These are phyloP conservation scores for Leptographium procerum DNA, from an alignment of 2,329 filamentous ascomycete genomes.

Conservation along the genomic window DNA sequence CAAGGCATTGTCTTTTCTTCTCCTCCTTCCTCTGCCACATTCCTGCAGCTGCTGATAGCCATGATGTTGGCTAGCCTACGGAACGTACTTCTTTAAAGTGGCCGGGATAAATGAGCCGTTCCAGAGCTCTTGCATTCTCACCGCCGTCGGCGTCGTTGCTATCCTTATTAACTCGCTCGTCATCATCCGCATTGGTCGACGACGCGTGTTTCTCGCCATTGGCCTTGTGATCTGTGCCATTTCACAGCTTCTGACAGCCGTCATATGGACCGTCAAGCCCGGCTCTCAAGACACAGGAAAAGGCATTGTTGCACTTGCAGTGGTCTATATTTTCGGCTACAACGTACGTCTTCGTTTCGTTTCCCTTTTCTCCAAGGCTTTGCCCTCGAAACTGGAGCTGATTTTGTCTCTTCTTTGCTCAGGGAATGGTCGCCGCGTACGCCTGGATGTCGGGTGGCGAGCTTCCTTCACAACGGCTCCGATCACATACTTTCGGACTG, in stretches of 20 bases:
- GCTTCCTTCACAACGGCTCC: conserved; percentile 43
- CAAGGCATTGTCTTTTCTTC: no score
- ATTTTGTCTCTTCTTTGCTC: not conserved
- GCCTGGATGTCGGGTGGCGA: conserved; percentile 47
- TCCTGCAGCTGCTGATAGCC: not conserved
- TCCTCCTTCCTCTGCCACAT: no score
- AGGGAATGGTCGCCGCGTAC: conserved; percentile 39
- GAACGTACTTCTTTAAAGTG: conserved; percentile 51
- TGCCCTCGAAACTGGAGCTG: not conserved
- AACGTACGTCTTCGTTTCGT: conserved; percentile 22
- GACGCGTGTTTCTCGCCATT: conserved; percentile 38
- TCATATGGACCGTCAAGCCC: conserved; percentile 35
- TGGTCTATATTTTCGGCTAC: conserved; percentile 42
- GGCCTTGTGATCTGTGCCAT: conserved; percentile 41
- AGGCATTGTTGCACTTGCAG: conserved; percentile 39
- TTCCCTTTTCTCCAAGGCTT: not conserved
- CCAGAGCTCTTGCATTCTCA: conserved; percentile 44
- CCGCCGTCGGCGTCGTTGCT: conserved; percentile 40
- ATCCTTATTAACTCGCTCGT: conserved; percentile 41
- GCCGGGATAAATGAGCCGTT: conserved; percentile 43
- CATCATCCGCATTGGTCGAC: conserved; percentile 40
- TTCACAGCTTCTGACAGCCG: conserved; percentile 41
- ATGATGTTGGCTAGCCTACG: conserved; percentile 29
- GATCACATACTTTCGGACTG: conserved; percentile 44
- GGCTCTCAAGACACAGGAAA: conserved; percentile 27